A percentile compares a stretch with the other conserved stretches of the same genome.
These are phyloP conservation scores for Microbotryum saponariae DNA, from an alignment of 1,284 basidiomycete species.

Conservation along the genomic window DNA sequence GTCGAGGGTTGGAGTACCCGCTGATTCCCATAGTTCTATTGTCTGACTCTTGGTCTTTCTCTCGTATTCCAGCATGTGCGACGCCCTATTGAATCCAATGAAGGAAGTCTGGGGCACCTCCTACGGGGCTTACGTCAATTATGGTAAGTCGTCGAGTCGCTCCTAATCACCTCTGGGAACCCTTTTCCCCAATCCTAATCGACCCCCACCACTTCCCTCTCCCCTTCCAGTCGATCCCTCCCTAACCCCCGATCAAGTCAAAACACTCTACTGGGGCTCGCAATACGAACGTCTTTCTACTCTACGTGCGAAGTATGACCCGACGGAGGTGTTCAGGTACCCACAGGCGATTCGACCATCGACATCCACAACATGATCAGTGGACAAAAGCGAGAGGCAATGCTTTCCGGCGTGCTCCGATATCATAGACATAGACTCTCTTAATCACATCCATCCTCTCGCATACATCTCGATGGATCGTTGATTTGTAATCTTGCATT, in stretches of 20 bases:
- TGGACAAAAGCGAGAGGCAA: too few relatives aligned
- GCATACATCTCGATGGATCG: too few relatives aligned
- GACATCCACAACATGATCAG: too few relatives aligned
- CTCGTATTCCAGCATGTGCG: constrained; percentile 10
- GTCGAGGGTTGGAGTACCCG: not conserved
- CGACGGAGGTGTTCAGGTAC: constrained; percentile 13
- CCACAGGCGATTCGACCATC: constrained; percentile 21
- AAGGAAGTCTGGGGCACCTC: not conserved
- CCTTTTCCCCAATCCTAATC: not conserved
- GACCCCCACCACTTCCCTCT: not conserved
- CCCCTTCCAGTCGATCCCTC: constrained; percentile 19
- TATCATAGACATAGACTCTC: too few relatives aligned
- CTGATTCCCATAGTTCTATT: not conserved
- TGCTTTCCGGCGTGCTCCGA: too few relatives aligned
- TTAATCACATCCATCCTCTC: too few relatives aligned
- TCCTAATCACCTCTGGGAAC: not conserved
- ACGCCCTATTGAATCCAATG: constrained; percentile 25
- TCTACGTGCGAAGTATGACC: constrained; percentile 20
- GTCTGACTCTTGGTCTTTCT: not conserved
- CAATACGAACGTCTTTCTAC: constrained; percentile 20
- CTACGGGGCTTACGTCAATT: constrained; percentile 24
- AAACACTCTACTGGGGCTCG: constrained; percentile 26
- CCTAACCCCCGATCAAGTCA: constrained; percentile 6
- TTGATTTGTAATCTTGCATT: too few relatives aligned
- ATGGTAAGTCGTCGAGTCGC: constrained; percentile 8